phyloP scores from a whole-genome alignment of 2,329 filamentous ascomycete genomes.

The Fusarium nematophilum region DNA sequence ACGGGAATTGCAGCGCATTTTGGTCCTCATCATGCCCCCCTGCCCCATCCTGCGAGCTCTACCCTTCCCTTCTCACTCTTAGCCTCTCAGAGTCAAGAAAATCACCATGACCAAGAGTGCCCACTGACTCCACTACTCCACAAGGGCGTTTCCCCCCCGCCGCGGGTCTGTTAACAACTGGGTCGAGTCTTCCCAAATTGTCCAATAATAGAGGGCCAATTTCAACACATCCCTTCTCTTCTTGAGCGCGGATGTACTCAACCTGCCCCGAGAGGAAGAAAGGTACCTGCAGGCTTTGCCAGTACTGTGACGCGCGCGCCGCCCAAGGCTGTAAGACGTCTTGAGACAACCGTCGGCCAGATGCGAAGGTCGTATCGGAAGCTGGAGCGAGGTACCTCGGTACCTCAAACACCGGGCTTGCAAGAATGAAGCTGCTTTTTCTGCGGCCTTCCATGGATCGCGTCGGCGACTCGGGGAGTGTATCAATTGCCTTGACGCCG shows the following conservation, averaged over 20 bases:
- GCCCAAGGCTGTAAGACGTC: background rate
- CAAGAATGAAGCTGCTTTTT: conserved; percentile 16
- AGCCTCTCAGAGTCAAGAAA: conserved; percentile 38
- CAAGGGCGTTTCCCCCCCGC: conserved; percentile 33
- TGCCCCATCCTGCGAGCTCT: conserved; percentile 15
- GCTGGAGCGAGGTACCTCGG: background rate
- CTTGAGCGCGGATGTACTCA: conserved; percentile 20
- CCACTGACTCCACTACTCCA: conserved; percentile 36
- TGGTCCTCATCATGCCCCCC: background rate
- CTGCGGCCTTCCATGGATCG: conserved; percentile 37
- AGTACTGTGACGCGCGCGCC: background rate
- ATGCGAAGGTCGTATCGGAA: background rate
- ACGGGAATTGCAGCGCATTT: too few relatives aligned
- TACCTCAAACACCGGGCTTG: background rate
- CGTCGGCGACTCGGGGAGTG: conserved; percentile 12
- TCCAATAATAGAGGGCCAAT: conserved; percentile 36
- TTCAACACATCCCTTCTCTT: conserved; percentile 33
- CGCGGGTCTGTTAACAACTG: conserved; percentile 11
- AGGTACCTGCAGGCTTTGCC: conserved; percentile 22
- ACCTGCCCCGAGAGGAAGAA: conserved; percentile 14
- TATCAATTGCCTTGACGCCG: conserved; percentile 32
- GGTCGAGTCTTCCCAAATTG: conserved; percentile 12
- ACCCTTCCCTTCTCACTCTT: background rate
- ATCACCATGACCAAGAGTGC: conserved; percentile 39
- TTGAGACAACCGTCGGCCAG: conserved; percentile 9